These are phyloP conservation scores for Mitragyna speciosa DNA, from an alignment of 257 asterid genomes.

Conservation along the genomic window DNA sequence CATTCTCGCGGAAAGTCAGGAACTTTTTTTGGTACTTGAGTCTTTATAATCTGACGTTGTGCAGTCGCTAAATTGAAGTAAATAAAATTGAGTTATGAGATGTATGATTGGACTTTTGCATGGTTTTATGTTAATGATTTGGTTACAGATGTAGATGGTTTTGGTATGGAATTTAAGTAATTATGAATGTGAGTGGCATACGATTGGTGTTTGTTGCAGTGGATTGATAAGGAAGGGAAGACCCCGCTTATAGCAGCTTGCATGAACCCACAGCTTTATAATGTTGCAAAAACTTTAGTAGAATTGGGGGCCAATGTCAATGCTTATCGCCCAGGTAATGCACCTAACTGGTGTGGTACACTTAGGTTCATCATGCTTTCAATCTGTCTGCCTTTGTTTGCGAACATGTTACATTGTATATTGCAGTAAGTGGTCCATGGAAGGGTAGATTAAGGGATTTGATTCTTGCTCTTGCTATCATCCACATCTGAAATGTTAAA, in stretches of 20 bases:
- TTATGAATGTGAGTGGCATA: background rate
- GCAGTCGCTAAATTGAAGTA: background rate
- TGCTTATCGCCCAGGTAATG: slow-evolving; percentile 78
- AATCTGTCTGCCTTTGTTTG: background rate
- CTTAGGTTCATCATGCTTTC: background rate
- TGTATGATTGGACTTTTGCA: background rate
- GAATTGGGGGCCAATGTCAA: slow-evolving; percentile 92
- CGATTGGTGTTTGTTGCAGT: slow-evolving; percentile 40
- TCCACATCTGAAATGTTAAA: background rate
- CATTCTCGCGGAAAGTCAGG: background rate
- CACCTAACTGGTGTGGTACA: slow-evolving; percentile 4
- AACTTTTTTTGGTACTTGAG: background rate
- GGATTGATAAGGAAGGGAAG: slow-evolving; percentile 85
- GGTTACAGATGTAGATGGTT: background rate
- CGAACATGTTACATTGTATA: background rate
- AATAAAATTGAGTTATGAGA: background rate
- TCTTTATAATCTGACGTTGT: background rate
- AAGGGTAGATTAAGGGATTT: background rate
- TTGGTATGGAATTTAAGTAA: background rate
- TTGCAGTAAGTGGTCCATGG: background rate
- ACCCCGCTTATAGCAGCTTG: slow-evolving; percentile 85
- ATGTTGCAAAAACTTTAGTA: slow-evolving; percentile 77
- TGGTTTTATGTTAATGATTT: background rate
- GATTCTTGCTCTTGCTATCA: background rate
- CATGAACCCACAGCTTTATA: slow-evolving; percentile 60